Conservation (phyloP, 1,284 basidiomycete species). For the Cutaneotrichosporon sp. region DNA sequence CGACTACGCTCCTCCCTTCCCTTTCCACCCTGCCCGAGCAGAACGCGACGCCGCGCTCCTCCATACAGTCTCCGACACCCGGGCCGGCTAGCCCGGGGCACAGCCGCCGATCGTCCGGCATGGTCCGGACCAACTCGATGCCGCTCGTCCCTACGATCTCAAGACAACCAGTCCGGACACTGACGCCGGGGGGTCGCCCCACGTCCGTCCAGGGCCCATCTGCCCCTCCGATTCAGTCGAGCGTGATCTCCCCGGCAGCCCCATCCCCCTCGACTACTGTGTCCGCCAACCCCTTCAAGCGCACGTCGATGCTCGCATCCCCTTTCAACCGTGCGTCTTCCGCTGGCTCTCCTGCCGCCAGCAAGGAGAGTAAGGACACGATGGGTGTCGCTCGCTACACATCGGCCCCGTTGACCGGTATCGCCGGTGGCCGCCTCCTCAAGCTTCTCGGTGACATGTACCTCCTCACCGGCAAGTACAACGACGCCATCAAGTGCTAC, state of each 20-base stretch:
- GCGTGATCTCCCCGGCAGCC: constrained; percentile 44
- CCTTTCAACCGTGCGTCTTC: constrained; percentile 41
- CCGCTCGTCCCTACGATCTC: constrained; percentile 6
- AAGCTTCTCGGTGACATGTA: constrained; percentile 89
- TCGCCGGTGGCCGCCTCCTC: constrained; percentile 61
- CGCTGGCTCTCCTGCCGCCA: constrained; percentile 9
- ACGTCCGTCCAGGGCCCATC: constrained; percentile 44
- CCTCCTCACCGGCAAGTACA: constrained; percentile 74
- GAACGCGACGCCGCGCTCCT: background rate
- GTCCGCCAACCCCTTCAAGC: constrained; percentile 45
- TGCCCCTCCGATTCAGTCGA: constrained; percentile 36
- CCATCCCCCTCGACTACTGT: constrained; percentile 20
- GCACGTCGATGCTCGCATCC: constrained; percentile 39
- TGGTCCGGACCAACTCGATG: constrained; percentile 26
- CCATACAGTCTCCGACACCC: constrained; percentile 10
- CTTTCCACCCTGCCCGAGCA: constrained; percentile 29
- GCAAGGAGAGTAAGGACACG: constrained; percentile 11
- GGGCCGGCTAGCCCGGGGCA: background rate
- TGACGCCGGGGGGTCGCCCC: constrained; percentile 47
- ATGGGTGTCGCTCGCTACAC: constrained; percentile 33
- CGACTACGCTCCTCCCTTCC: constrained; percentile 50
- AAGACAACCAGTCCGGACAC: constrained; percentile 24
- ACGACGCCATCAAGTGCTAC: constrained; percentile 81
- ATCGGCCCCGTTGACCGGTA: constrained; percentile 37
- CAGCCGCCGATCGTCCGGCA: constrained; percentile 1